Conservation (phyloP, 441 rosid species). For the Rhodomyrtus psidioides region DNA sequence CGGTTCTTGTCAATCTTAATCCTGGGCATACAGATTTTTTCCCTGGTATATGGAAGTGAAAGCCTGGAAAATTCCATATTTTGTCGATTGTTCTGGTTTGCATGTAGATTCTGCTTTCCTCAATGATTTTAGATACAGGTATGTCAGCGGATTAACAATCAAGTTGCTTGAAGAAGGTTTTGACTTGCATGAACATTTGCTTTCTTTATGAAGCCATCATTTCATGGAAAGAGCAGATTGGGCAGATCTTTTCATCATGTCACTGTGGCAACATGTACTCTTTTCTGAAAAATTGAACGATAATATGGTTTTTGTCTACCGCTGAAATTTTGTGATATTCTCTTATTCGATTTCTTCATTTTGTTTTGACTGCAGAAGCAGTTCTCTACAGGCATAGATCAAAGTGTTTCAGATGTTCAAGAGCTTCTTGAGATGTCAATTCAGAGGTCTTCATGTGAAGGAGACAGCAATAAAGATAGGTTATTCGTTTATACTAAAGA, state of each 20-base stretch:
- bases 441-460: conserved; percentile 88
- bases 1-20: not conserved
- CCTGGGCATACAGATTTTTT: not conserved
- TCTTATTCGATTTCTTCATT: conserved; percentile 11
- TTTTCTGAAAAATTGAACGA: conserved; percentile 4
- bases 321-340: conserved; percentile 3
- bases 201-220: too few species aligned
- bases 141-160: too few species aligned
- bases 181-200: too few species aligned
- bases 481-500: conserved; percentile 60
- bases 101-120: conserved; percentile 17
- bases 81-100: not conserved
- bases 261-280: too few species aligned
- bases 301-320: conserved; percentile 1
- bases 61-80: not conserved
- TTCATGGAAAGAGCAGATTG: too few species aligned
- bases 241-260: too few species aligned
- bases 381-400: conserved; percentile 49
- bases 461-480: conserved; percentile 61
- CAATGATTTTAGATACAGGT: too few species aligned
- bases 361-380: conserved; percentile 50
- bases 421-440: conserved; percentile 72
- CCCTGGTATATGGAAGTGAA: not conserved
- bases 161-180: too few species aligned
- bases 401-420: conserved; percentile 72